A percentile compares a stretch with the other conserved stretches of the same genome.
Evolutionary conservation across 768 basidiomycete species (phyloP).

Genomic region (Termitomyces heimii): DNA sequence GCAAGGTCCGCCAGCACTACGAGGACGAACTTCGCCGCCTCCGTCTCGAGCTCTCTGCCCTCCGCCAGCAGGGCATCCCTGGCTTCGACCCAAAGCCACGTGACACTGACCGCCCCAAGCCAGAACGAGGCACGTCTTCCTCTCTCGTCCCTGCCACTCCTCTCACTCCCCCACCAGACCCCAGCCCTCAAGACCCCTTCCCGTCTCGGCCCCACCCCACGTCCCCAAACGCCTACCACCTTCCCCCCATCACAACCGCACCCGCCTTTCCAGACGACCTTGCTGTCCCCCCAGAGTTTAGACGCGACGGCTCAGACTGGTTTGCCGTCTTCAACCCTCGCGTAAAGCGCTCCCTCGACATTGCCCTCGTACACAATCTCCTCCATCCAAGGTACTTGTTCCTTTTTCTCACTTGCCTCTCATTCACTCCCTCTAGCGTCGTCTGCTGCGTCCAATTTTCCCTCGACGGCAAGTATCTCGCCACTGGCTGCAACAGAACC

Average conservation of each 20-base stretch:
- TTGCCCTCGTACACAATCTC: conserved; percentile 74
- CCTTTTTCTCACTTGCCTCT: neutral
- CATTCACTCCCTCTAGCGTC: conserved; percentile 25
- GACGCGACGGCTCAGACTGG: conserved; percentile 82
- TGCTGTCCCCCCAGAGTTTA: conserved; percentile 44
- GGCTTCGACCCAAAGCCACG: conserved; percentile 11
- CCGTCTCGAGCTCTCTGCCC: conserved; percentile 55
- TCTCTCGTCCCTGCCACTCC: too few relatives aligned
- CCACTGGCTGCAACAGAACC: conserved; percentile 96
- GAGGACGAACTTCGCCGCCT: conserved; percentile 79
- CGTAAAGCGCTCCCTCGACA: conserved; percentile 72
- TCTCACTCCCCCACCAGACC: conserved; percentile 14
- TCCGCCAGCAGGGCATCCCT: conserved; percentile 16
- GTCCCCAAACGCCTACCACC: conserved; percentile 13
- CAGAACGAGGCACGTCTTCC: conserved; percentile 5
- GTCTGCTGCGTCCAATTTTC: conserved; percentile 94
- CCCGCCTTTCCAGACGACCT: conserved; percentile 41
- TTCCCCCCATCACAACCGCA: conserved; percentile 13
- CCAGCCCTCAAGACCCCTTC: conserved; percentile 19
- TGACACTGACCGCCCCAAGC: conserved; percentile 17
- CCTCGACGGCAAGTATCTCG: conserved; percentile 85
- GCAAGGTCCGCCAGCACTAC: conserved; percentile 79
- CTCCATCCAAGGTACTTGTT: conserved; percentile 76
- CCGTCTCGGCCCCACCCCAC: conserved; percentile 6
- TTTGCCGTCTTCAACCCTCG: conserved; percentile 83